Percentiles rank a stretch among this genome's conserved stretches.
These are phyloP conservation scores for Hanseniaspora vineae DNA, from an alignment of 805 yeast species.

Conservation along the genomic window DNA sequence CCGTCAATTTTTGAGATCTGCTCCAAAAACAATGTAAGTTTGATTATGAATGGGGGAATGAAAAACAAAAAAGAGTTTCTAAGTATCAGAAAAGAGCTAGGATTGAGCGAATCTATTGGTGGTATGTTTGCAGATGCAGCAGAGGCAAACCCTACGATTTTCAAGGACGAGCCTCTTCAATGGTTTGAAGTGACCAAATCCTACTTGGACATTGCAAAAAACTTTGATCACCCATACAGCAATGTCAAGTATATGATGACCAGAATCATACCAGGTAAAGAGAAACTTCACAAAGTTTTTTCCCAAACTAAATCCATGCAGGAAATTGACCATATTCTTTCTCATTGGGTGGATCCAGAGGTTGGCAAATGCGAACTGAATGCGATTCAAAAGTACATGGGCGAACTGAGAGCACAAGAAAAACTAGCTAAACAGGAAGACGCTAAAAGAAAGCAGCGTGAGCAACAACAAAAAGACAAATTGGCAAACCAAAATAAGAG, in stretches of 20 bases:
- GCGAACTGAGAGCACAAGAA: slow-evolving; percentile 9
- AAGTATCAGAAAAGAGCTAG: slow-evolving; percentile 37
- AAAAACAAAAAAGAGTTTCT: slow-evolving; percentile 39
- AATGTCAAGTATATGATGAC: slow-evolving; percentile 74
- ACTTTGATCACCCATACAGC: slow-evolving; percentile 48
- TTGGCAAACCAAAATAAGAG: not conserved
- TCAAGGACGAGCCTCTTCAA: slow-evolving; percentile 31
- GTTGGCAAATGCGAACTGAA: slow-evolving; percentile 11
- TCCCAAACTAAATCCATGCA: slow-evolving; percentile 42
- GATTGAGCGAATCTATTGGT: slow-evolving; percentile 45
- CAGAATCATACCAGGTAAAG: slow-evolving; percentile 69
- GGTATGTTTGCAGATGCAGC: slow-evolving; percentile 93
- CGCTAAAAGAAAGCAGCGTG: slow-evolving; percentile 1
- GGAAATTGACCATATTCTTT: slow-evolving; percentile 25
- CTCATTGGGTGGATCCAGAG: slow-evolving; percentile 8
- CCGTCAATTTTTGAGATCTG: slow-evolving; percentile 50
- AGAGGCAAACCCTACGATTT: slow-evolving; percentile 75
- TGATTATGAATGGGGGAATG: slow-evolving; percentile 76
- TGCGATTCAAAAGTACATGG: slow-evolving; percentile 11
- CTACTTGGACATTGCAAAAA: slow-evolving; percentile 38
- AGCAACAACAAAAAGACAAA: slow-evolving; percentile 3
- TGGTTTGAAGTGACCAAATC: slow-evolving; percentile 48
- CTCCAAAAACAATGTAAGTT: slow-evolving; percentile 45
- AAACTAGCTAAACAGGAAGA: not conserved
- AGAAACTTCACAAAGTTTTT: slow-evolving; percentile 42